Evolutionary conservation across 2,329 filamentous ascomycete genomes (phyloP), one percentile per base, ranked within the genome.

Genomic region (Apiospora malaysiana): DNA sequence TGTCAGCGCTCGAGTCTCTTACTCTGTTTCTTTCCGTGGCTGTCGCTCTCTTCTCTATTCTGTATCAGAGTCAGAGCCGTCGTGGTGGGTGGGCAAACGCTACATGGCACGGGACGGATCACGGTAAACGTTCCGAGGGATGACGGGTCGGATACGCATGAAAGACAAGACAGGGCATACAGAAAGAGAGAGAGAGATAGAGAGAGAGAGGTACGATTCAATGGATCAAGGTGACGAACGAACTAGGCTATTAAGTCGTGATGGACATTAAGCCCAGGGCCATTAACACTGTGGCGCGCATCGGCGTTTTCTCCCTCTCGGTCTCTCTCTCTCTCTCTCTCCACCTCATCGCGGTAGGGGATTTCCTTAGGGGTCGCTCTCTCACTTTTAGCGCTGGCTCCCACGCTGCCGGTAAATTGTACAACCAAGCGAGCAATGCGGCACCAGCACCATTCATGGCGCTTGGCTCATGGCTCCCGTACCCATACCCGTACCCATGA

Each of bases 391-490:
- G 56, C 56, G 56, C 56, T 63, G 56, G 56, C 32, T 12, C 27
- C 56, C 32, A 63, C 27, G 51, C 27, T 14, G 51, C 16, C 51
- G 51, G 51, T 59, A 59, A 59, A 59, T 59, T 59, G 18, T 59
- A 37, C 16, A 59, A 59, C 27, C 51, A 63, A 63, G 56, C 56
- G 56, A 63, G 56, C 21, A 40, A 63, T 63, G 56, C 56, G 32
- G 27, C 56, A 63, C 51, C 10, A 37, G 32, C 18, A 21, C 51
- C 21, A 23, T 14, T 46, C 43, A 46, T n/a, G 45, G 16, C 47
- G n/a, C n/a, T n/a, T n/a, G n/a, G n/a, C 43, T 46, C 43, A 46
- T n/a, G 45, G 16, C 47, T 56, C 14, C 25, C 10, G 14, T 27
- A 32, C 25, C 46, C 46, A 4, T 27, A 32, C 25, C 46, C 46